phyloP scores from a whole-genome alignment of 2,329 filamentous ascomycete species.

The Trichoderma semiorbis region DNA sequence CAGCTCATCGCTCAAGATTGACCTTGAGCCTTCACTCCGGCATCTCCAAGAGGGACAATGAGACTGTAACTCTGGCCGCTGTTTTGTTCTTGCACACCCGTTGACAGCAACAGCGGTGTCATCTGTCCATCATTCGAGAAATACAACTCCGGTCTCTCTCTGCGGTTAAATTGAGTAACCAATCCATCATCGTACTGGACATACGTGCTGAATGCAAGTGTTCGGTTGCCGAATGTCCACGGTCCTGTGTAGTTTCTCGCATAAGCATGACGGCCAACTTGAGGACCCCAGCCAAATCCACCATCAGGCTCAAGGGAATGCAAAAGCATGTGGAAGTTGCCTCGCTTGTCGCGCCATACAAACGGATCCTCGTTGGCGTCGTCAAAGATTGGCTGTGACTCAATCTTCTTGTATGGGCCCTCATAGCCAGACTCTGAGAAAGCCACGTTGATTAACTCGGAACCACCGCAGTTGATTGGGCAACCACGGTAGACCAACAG shows the following conservation, averaged over 20 bases:
- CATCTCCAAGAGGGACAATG: constrained; percentile 26
- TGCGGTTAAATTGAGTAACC: constrained; percentile 31
- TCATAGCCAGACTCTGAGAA: constrained; percentile 16
- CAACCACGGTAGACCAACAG: constrained; percentile 24
- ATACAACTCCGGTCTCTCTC: constrained; percentile 47
- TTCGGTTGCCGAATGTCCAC: constrained; percentile 29
- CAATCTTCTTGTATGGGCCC: constrained; percentile 22
- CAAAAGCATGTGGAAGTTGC: constrained; percentile 32
- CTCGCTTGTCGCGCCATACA: constrained; percentile 33
- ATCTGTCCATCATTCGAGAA: constrained; percentile 45
- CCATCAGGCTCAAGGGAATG: constrained; percentile 31
- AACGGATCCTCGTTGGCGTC: constrained; percentile 31
- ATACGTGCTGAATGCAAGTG: constrained; percentile 29
- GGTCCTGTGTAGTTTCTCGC: constrained; percentile 27
- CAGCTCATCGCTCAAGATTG: background rate
- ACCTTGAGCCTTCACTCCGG: constrained; percentile 19
- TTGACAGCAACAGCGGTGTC: constrained; percentile 45
- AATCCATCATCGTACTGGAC: constrained; percentile 40
- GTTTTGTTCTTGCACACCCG: constrained; percentile 43
- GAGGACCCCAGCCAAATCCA: constrained; percentile 26
- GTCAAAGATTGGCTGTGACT: constrained; percentile 21
- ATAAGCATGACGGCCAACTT: constrained; percentile 31
- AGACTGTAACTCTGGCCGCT: constrained; percentile 25
- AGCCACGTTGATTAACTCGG: constrained; percentile 24
- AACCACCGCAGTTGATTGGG: constrained; percentile 19